These are phyloP conservation scores for Phallus indusiatus DNA, from an alignment of 768 basidiomycete species.

Conservation along the genomic window DNA sequence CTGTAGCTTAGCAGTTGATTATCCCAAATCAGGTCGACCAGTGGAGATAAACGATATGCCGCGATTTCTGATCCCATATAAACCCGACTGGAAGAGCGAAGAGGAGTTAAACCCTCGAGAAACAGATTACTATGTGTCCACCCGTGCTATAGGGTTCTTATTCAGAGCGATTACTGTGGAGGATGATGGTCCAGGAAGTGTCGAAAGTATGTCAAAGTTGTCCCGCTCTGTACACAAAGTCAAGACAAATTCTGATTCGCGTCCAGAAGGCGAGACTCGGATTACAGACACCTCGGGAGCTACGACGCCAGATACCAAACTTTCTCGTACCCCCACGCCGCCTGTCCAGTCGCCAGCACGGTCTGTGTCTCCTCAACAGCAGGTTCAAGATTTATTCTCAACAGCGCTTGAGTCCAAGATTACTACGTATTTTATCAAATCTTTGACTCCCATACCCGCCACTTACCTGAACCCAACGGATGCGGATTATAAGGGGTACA, in stretches of 20 bases:
- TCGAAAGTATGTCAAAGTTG: not conserved
- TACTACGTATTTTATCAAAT: not conserved
- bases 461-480: not conserved
- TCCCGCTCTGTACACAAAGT: no score
- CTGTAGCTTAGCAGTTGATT: conserved; percentile 67
- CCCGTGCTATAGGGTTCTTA: conserved; percentile 59
- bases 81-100: conserved; percentile 71
- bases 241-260: no score
- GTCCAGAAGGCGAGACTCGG: not conserved
- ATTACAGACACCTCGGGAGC: not conserved
- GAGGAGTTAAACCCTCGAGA: conserved; percentile 41
- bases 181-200: not conserved
- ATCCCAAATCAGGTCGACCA: conserved; percentile 65
- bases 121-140: conserved; percentile 64
- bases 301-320: not conserved
- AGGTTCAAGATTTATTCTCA: not conserved
- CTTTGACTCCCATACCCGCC: not conserved
- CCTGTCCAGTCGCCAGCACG: no score
- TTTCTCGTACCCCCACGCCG: not conserved
- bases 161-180: conserved; percentile 52
- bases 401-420: not conserved
- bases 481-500: not conserved
- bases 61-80: conserved; percentile 46
- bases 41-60: conserved; percentile 50
- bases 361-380: not conserved